Evolutionary conservation across 176 grass and related monocot species (phyloP).

Genomic region (Panicum miliaceum): DNA sequence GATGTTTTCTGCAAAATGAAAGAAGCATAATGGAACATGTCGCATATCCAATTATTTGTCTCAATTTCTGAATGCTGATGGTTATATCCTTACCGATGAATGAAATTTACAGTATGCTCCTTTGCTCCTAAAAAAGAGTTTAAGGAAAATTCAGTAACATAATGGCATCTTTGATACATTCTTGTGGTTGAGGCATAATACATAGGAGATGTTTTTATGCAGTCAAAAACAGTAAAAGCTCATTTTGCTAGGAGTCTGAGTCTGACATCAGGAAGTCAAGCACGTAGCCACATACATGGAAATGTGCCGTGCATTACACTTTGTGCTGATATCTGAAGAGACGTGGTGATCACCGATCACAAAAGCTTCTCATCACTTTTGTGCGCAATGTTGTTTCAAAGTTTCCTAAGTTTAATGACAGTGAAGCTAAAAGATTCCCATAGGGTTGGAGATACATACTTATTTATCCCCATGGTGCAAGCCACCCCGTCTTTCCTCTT

Average conservation of each 20-base stretch:
- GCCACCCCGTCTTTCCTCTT: slow-evolving; percentile 90
- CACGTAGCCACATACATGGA: background rate
- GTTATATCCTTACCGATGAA: slow-evolving; percentile 66
- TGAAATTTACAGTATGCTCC: slow-evolving; percentile 89
- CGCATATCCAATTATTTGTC: slow-evolving; percentile 1
- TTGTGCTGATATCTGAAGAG: background rate
- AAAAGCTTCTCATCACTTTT: background rate
- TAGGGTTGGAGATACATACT: slow-evolving; percentile 48
- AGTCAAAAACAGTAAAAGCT: slow-evolving; percentile 17
- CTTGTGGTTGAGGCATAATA: background rate
- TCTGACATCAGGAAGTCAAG: background rate
- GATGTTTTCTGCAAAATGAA: slow-evolving; percentile 65
- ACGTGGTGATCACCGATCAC: background rate
- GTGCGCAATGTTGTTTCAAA: background rate
- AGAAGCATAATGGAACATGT: slow-evolving; percentile 36
- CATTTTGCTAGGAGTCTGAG: background rate
- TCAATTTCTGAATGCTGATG: slow-evolving; percentile 23
- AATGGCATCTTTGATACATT: slow-evolving; percentile 20
- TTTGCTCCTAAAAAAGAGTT: slow-evolving; percentile 60
- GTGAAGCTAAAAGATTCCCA: slow-evolving; percentile 1
- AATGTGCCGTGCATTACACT: background rate
- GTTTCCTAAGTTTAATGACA: background rate
- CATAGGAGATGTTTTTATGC: background rate
- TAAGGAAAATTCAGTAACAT: slow-evolving; percentile 4
- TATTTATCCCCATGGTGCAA: slow-evolving; percentile 91